Evolutionary conservation across 106 monocot species (phyloP), one percentile per base, ranked within the genome.

Genomic region (Xerophyta viscosa): DNA sequence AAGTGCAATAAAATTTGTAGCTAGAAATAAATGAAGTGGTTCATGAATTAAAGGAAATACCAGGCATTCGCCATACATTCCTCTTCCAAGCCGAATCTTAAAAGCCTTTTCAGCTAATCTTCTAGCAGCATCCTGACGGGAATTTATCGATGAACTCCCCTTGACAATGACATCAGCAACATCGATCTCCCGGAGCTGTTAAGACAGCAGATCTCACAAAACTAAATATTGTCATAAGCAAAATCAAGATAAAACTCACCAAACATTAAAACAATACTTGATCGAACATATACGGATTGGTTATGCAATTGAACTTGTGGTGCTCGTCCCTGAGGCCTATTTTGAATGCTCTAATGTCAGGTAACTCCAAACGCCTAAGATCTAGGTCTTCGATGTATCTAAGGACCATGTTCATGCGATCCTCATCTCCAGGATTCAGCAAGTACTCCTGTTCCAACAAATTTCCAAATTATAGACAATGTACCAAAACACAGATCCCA

Each of bases 31-130:
- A n/a, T n/a, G n/a, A n/a, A n/a, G n/a, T n/a, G n/a, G n/a, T n/a
- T n/a, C n/a, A n/a, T n/a, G n/a, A n/a, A n/a, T n/a, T n/a, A 20
- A 44, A 57, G 24, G 21, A 4, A 36, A 14, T 86, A 91, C 91
- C 85, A 91, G 58, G 69, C 91, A 91, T 49, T 91, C 75, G 3
- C 91, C 91, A 51, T 86, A 82, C 17, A 72, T 62, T 60, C 91
- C 91, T 86, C 86, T 72, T 69, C 91, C 91, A 15, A 91, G 55
- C 12, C 56, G 56, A 63, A 91, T 72, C 67, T 65, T 86, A 57
- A 91, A 91, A 46, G 72, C 27, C 13, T 66, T 70, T 25, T 51
- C 61, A 54, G 82, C 27, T 26, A 91, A 67, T 41, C 63, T 60
- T 9, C 20, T 69, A 10, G 82, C 92, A 42, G 69, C 69, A 59